A percentile compares a stretch with the other conserved stretches of the same genome.
phyloP scores from a whole-genome alignment of 2,329 filamentous ascomycete genomes.

The Beauveria bassiana region DNA sequence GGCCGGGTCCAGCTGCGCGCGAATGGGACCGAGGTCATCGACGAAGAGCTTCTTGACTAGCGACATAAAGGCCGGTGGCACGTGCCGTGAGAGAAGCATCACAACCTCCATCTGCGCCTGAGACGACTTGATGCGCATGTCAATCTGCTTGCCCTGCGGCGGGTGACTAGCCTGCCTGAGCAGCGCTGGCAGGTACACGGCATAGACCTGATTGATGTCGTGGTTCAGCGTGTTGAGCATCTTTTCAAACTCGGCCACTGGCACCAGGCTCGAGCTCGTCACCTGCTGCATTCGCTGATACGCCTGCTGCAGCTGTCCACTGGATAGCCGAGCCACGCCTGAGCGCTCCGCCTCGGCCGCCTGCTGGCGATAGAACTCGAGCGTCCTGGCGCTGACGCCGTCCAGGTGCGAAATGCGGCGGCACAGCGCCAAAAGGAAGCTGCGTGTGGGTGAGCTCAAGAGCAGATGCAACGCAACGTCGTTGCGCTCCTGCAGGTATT shows the following conservation, averaged over 20 bases:
- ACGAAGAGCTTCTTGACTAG: constrained; percentile 61
- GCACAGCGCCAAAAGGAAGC: constrained; percentile 62
- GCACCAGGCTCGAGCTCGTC: constrained; percentile 45
- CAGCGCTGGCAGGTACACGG: constrained; percentile 34
- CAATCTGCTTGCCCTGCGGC: constrained; percentile 34
- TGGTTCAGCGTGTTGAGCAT: constrained; percentile 43
- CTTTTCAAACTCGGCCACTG: constrained; percentile 54
- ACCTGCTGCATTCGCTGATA: constrained; percentile 48
- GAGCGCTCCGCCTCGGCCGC: constrained; percentile 33
- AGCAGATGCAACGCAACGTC: constrained; percentile 56
- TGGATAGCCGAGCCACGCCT: constrained; percentile 32
- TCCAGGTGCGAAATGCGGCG: constrained; percentile 55
- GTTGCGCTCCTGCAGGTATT: constrained; percentile 45
- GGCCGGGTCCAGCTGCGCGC: constrained; percentile 53
- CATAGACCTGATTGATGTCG: constrained; percentile 46
- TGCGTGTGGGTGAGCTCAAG: constrained; percentile 66
- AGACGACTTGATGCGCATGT: constrained; percentile 35
- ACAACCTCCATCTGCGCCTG: constrained; percentile 43
- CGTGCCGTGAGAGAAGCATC: constrained; percentile 42
- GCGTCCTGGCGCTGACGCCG: constrained; percentile 37
- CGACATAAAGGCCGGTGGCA: constrained; percentile 38
- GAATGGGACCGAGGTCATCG: constrained; percentile 49
- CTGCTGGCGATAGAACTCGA: constrained; percentile 42
- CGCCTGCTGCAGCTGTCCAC: constrained; percentile 47
- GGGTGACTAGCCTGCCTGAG: constrained; percentile 38